Evolutionary conservation across 2,329 filamentous ascomycete species (phyloP).

Genomic region (Nannizziopsis arthrosporioides): DNA sequence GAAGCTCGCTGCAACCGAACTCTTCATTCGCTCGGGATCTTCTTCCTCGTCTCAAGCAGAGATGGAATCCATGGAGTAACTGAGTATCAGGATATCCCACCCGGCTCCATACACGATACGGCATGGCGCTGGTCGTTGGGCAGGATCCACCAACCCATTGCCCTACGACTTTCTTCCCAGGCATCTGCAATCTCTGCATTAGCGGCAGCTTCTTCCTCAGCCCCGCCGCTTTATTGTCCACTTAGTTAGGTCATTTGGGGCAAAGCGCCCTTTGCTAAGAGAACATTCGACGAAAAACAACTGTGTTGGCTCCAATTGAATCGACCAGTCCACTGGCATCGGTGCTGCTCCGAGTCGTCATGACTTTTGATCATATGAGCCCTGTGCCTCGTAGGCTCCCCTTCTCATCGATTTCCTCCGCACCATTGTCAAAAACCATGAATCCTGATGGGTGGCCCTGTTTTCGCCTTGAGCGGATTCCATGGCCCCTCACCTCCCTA

Average conservation of each 20-base stretch:
- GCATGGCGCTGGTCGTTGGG: neutral
- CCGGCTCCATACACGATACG: too few relatives aligned
- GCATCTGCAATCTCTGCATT: conserved; percentile 8
- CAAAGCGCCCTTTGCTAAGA: neutral
- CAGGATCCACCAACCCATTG: neutral
- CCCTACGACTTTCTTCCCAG: neutral
- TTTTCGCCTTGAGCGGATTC: neutral
- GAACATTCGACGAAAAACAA: neutral
- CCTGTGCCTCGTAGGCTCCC: too few relatives aligned
- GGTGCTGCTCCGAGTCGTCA: neutral
- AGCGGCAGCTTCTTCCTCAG: conserved; percentile 1
- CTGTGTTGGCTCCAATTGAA: conserved; percentile 11
- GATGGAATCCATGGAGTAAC: too few relatives aligned
- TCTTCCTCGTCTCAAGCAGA: too few relatives aligned
- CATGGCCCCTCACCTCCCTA: neutral
- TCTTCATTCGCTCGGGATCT: too few relatives aligned
- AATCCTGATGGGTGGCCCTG: conserved; percentile 13
- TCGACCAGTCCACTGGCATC: neutral
- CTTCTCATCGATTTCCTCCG: too few relatives aligned
- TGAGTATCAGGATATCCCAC: too few relatives aligned
- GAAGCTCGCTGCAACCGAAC: too few relatives aligned
- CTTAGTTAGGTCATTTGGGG: conserved; percentile 3
- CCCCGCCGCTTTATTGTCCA: conserved; percentile 7
- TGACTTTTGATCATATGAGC: too few relatives aligned
- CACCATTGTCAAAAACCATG: neutral